A percentile compares a stretch with the other conserved stretches of the same genome.
These are phyloP conservation scores for Hirschfeldia incana DNA, from an alignment of 345 rosid species.

Conservation along the genomic window DNA sequence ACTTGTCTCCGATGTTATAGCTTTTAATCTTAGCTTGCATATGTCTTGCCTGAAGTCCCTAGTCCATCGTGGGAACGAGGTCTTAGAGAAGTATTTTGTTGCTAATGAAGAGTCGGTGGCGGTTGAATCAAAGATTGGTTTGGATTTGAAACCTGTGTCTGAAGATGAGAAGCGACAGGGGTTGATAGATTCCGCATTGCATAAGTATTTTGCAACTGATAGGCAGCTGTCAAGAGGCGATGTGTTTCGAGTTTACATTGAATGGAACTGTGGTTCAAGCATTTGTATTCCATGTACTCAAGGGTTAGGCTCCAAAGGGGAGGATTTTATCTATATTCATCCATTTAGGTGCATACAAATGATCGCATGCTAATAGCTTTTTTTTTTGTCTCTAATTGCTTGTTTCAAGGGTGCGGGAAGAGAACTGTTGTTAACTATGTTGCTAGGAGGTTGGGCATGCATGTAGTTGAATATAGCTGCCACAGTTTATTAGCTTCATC, in stretches of 20 bases:
- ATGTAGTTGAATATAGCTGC: conserved; percentile 93
- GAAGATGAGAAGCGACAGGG: conserved; percentile 88
- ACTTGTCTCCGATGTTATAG: conserved; percentile 74
- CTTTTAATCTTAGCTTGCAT: conserved; percentile 83
- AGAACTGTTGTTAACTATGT: conserved; percentile 80
- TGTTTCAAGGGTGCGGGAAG: conserved; percentile 81
- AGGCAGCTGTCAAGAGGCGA: conserved; percentile 77
- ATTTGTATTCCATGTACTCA: conserved; percentile 71
- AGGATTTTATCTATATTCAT: no score
- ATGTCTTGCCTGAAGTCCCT: conserved; percentile 67
- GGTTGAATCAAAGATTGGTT: conserved; percentile 43
- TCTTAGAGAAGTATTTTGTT: conserved; percentile 58
- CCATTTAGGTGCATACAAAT: conserved; percentile 13
- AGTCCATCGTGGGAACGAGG: conserved; percentile 57
- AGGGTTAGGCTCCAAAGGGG: conserved; percentile 40
- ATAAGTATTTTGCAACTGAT: conserved; percentile 71
- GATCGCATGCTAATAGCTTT: background rate
- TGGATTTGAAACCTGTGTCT: conserved; percentile 59
- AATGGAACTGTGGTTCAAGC: conserved; percentile 78
- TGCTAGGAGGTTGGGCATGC: conserved; percentile 74
- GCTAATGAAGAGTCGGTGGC: conserved; percentile 50
- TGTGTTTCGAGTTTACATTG: conserved; percentile 59
- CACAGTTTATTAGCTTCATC: conserved; percentile 73
- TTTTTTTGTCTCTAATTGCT: background rate
- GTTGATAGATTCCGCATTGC: conserved; percentile 78